phyloP scores from a whole-genome alignment of 2,329 filamentous ascomycete species.

The Coleophoma eucalyptorum region DNA sequence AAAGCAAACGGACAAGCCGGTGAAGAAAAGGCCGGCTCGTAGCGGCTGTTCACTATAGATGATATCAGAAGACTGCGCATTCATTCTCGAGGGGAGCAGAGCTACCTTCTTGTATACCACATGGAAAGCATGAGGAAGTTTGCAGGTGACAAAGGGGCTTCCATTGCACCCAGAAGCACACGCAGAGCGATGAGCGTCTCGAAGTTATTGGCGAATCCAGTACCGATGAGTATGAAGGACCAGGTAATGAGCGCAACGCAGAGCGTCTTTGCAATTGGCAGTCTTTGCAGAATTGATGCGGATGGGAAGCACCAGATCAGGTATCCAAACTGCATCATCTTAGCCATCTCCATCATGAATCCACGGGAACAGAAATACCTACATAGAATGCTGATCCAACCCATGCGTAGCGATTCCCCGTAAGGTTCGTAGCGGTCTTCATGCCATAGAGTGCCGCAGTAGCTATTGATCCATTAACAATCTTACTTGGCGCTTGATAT shows the following conservation, averaged over 20 bases:
- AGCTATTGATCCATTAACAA: constrained; percentile 15
- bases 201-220: constrained; percentile 15
- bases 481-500: neutral
- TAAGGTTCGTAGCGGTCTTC: constrained; percentile 23
- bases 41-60: constrained; percentile 16
- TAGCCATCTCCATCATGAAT: constrained; percentile 3
- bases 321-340: constrained; percentile 22
- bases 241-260: constrained; percentile 8
- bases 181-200: constrained; percentile 15
- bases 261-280: constrained; percentile 31
- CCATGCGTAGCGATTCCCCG: constrained; percentile 28
- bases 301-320: constrained; percentile 29
- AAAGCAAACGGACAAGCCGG: constrained; percentile 15
- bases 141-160: constrained; percentile 24
- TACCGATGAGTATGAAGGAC: constrained; percentile 11
- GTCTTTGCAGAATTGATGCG: constrained; percentile 24
- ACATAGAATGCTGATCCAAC: constrained; percentile 21
- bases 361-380: neutral
- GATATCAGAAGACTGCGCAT: too few relatives aligned
- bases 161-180: constrained; percentile 22
- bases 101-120: constrained; percentile 27
- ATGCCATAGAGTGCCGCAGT: constrained; percentile 31
- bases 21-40: constrained; percentile 13
- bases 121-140: constrained; percentile 30
- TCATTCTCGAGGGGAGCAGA: too few relatives aligned